phyloP scores from a whole-genome alignment of 768 basidiomycete species.

The Podaxis sp. region DNA sequence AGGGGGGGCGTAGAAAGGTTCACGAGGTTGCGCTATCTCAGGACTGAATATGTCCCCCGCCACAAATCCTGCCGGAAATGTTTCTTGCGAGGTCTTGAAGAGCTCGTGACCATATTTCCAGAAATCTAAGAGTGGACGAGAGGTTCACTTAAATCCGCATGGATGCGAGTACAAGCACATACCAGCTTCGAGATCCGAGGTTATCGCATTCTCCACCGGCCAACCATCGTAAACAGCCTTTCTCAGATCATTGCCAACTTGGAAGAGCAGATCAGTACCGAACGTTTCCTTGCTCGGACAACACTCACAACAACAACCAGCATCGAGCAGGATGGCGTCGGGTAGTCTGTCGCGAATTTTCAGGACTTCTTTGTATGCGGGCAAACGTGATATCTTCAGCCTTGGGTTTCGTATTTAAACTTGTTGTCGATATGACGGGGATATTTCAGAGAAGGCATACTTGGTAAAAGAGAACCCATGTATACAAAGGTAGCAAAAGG shows the following conservation, averaged over 20 bases:
- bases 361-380: slow-evolving; percentile 30
- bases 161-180: not conserved
- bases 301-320: slow-evolving; percentile 41
- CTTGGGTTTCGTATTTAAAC: slow-evolving; percentile 8
- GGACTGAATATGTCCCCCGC: slow-evolving; percentile 54
- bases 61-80: slow-evolving; percentile 55
- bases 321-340: slow-evolving; percentile 36
- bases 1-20: slow-evolving; percentile 20
- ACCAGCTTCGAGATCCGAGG: slow-evolving; percentile 35
- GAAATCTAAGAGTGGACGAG: slow-evolving; percentile 35
- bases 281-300: not conserved
- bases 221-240: slow-evolving; percentile 40
- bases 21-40: slow-evolving; percentile 33
- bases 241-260: slow-evolving; percentile 40
- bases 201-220: slow-evolving; percentile 33
- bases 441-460: slow-evolving; percentile 17
- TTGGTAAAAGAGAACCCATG: slow-evolving; percentile 32
- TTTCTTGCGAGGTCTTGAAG: slow-evolving; percentile 48
- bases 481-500: slow-evolving; percentile 37
- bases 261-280: not conserved
- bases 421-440: not conserved
- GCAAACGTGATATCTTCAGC: slow-evolving; percentile 31
- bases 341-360: slow-evolving; percentile 22
- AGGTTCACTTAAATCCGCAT: not conserved
- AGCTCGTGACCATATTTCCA: slow-evolving; percentile 64